Evolutionary conservation across 1,284 basidiomycete species (phyloP), one percentile per base, ranked within the genome.

Genomic region (Papiliotrema laurentii): DNA sequence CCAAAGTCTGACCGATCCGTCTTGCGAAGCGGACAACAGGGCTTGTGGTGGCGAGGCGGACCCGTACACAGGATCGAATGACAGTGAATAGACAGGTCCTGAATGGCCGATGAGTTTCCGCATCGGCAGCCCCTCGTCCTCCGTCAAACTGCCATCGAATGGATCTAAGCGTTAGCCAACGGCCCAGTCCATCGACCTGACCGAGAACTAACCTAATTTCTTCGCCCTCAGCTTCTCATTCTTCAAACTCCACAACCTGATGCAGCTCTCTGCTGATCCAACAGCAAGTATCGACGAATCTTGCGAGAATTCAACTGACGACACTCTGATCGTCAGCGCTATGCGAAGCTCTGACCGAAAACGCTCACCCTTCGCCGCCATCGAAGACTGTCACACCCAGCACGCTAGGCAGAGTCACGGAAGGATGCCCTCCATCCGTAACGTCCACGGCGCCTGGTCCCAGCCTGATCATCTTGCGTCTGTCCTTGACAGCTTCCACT

Each of bases 91-190:
- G 25, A 98, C 91, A 18, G 96, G 91, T 2, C 90, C 96, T 54
- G 90, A 94, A 71, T 99, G 96, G 1, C 92, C 96, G 46, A 98
- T 85, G 13, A 99, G 80, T 74, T 97, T 97, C 30, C 93, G 85
- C 24, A 91, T 89, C 0, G 85, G 83, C 22, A 81, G 79, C 1
- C 85, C 87, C 49, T 85, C 85, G 68, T 85, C 89, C 69, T 91
- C 87, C 0, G 55, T 47, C n/a, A 69, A 35, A 1, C 50, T 19
- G 21, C 66, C 63, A 25, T 59, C 57, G 14, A 45, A 26, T 1
- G 58, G 59, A 45, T 71, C 66, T 63, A 42, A 4, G 4, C 25
- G 26, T 57, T 39, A 54, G 53, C 33, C 35, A 24, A 21, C 30
- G 37, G 26, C 27, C 22, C n/a, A n/a, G n/a, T 33, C 13, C 21